phyloP scores from a whole-genome alignment of 2,329 filamentous ascomycete genomes.

The Endothia cerciana region DNA sequence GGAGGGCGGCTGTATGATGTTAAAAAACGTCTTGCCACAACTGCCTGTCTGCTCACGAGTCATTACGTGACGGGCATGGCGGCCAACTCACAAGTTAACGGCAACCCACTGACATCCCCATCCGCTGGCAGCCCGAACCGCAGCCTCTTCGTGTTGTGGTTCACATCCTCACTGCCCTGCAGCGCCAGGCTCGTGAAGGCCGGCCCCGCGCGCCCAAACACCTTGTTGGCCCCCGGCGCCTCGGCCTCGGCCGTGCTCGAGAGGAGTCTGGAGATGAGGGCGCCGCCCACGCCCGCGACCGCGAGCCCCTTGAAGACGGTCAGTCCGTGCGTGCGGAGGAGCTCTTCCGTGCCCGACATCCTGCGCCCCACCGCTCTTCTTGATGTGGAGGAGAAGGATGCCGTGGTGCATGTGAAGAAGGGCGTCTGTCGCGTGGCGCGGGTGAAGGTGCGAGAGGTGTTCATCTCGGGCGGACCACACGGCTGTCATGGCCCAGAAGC shows the following conservation, averaged over 20 bases:
- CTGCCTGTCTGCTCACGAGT: too few relatives aligned
- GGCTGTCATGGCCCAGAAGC: background rate
- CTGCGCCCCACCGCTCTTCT: background rate
- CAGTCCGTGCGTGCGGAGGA: constrained; percentile 18
- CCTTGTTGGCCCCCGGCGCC: constrained; percentile 15
- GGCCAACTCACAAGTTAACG: constrained; percentile 48
- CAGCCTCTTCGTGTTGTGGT: constrained; percentile 62
- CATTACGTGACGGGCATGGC: too few relatives aligned
- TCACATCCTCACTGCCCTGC: constrained; percentile 56
- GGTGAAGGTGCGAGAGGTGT: constrained; percentile 23
- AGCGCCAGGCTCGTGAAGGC: constrained; percentile 53
- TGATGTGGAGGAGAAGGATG: background rate
- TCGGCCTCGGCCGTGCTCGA: constrained; percentile 20
- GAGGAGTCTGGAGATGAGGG: constrained; percentile 22
- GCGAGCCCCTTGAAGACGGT: constrained; percentile 24
- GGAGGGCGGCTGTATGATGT: constrained; percentile 50
- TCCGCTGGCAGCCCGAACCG: constrained; percentile 58
- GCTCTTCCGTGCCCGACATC: constrained; percentile 22
- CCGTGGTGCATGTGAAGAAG: constrained; percentile 8
- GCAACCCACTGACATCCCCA: constrained; percentile 52
- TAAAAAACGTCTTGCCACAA: background rate
- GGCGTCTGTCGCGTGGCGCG: constrained; percentile 4
- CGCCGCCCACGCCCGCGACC: constrained; percentile 21
- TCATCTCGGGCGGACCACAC: constrained; percentile 4
- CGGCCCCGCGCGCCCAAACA: constrained; percentile 35